Evolutionary conservation across 106 monocot genomes (phyloP), one percentile per base, ranked within the genome.

Genomic region (Platanthera guangdongensis): DNA sequence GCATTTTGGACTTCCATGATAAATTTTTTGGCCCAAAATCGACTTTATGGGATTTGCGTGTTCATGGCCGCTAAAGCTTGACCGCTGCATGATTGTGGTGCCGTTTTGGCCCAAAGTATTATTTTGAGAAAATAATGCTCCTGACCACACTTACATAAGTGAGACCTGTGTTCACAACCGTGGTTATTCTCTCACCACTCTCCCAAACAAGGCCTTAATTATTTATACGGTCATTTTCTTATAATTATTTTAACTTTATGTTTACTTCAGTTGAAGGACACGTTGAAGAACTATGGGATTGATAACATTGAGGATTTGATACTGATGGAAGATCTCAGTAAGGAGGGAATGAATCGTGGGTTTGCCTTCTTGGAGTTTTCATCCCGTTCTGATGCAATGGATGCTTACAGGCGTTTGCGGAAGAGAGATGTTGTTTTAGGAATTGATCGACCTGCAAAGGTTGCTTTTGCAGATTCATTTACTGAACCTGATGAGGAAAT

Each of bases 311-410:
- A 92, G 51, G 99, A 99, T 57, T 46, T 94, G 30, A 81, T 75
- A 6, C 52, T 99, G 51, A 83, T 94, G 70, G 92, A 94, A 78
- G 99, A 99, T 82, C 71, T 80, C 5, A 94, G 84, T 57, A 87
- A 92, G 71, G 86, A 84, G 68, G 94, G 94, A 25, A 92, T 78
- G 82, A 99, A 92, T 79, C 89, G 92, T 81, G 99, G 99, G 8
- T 99, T 92, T 90, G 92, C 94, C 15, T 99, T 99, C 52, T 72
- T 99, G 57, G 99, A 99, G 70, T 99, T 99, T 79, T 78, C 88
- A 57, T 92, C 94, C 32, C 88, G 90, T 72, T 73, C 87, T 53
- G 88, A 94, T 54, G 94, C 99, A 82, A 94, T 88, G 85, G 86
- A 85, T 81, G 99, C 92, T 62, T 94, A 83, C 75, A 83, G 84